Evolutionary conservation across 305 asterid species (phyloP).

Genomic region (Rubia peregrina): DNA sequence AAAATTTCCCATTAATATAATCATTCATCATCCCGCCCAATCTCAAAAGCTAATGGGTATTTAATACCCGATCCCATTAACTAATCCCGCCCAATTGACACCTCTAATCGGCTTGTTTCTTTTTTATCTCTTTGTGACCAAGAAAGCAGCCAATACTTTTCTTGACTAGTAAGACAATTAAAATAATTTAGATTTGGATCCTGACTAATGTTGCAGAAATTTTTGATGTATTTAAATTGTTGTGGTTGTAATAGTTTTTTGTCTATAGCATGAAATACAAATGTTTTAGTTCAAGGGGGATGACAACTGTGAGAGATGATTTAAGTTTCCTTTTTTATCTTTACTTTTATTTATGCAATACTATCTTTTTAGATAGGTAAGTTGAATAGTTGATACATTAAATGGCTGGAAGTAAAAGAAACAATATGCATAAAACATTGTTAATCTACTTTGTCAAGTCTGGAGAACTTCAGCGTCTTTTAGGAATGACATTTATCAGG

Average conservation of each 20-base stretch:
- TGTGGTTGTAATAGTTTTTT: conserved; percentile 6
- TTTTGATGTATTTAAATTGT: neutral
- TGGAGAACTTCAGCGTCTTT: neutral
- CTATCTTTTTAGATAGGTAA: neutral
- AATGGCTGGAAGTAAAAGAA: neutral
- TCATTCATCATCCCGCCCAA: no score
- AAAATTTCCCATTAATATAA: no score
- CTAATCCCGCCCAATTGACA: no score
- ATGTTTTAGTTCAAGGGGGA: neutral
- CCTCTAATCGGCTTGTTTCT: no score
- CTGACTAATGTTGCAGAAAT: neutral
- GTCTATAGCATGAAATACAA: neutral
- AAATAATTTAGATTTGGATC: neutral
- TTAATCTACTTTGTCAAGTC: neutral
- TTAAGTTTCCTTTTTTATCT: neutral
- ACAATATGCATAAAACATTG: neutral
- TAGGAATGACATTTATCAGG: neutral
- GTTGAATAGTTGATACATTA: neutral
- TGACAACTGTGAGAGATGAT: neutral
- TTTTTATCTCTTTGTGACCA: neutral
- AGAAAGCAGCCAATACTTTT: neutral
- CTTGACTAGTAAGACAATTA: neutral
- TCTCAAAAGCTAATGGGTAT: no score
- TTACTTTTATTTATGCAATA: neutral
- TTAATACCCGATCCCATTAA: no score